These are phyloP conservation scores for Salix koriyanagi DNA, from an alignment of 345 rosid species.

Conservation along the genomic window DNA sequence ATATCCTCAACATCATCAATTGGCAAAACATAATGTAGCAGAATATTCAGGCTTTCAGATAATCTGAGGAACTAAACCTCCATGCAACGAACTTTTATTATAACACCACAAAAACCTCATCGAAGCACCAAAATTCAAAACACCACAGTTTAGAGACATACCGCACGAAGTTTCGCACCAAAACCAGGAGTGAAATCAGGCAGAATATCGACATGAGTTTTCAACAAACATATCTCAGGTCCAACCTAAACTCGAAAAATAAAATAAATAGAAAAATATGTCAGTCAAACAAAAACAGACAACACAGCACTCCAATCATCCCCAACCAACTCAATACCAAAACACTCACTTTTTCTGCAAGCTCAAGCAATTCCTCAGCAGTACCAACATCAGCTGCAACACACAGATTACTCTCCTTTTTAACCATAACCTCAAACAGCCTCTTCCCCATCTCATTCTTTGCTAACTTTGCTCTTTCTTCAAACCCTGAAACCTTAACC, in stretches of 20 bases:
- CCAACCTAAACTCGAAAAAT: conserved; percentile 59
- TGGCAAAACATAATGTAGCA: not conserved
- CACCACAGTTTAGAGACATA: conserved; percentile 19
- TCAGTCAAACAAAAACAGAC: not conserved
- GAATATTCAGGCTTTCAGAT: not conserved
- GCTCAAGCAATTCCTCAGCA: conserved; percentile 75
- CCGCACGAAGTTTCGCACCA: conserved; percentile 80
- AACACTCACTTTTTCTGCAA: conserved; percentile 72
- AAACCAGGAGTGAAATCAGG: conserved; percentile 92
- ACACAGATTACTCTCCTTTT: conserved; percentile 85
- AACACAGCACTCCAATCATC: not conserved
- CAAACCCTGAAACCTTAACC: conserved; percentile 48
- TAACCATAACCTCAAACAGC: conserved; percentile 73
- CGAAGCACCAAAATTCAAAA: not conserved
- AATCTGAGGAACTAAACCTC: not conserved
- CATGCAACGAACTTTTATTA: not conserved
- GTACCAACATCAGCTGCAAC: conserved; percentile 96
- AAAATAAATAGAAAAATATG: not conserved
- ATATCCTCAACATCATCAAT: not conserved
- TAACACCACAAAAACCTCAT: not conserved
- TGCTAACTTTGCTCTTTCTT: conserved; percentile 58
- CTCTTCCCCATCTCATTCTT: conserved; percentile 78
- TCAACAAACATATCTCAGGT: conserved; percentile 86
- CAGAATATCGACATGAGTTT: conserved; percentile 92
- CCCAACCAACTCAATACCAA: not conserved